Conservation (phyloP, 495 filamentous ascomycete species). For the Penicillium alfredii region DNA sequence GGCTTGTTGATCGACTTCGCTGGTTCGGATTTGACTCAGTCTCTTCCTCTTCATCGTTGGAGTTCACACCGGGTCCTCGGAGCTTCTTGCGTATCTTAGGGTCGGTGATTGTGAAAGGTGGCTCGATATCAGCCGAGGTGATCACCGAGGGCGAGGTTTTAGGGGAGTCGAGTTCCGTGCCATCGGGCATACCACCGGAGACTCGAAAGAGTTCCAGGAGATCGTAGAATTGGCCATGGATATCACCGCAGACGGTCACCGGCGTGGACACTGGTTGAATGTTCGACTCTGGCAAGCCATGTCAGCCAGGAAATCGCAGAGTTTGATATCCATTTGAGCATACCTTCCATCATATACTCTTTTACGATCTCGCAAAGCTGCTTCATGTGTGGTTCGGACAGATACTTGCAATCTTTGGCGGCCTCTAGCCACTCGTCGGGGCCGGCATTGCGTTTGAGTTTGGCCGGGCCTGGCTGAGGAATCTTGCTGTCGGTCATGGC, state of each 20-base stretch:
- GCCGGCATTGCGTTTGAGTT: constrained; percentile 70
- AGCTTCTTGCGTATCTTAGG: constrained; percentile 77
- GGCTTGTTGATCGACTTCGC: constrained; percentile 35
- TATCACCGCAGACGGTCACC: constrained; percentile 97
- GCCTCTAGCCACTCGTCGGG: constrained; percentile 96
- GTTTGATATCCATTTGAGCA: too few species aligned
- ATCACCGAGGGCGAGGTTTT: constrained; percentile 61
- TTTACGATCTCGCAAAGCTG: constrained; percentile 97
- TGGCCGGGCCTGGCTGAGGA: constrained; percentile 86
- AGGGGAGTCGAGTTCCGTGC: constrained; percentile 59
- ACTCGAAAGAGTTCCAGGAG: constrained; percentile 94
- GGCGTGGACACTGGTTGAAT: constrained; percentile 93
- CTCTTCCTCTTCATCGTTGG: constrained; percentile 42
- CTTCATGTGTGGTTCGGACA: constrained; percentile 95
- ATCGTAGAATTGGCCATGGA: constrained; percentile 99
- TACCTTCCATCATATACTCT: constrained; percentile 96
- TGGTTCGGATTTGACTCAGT: constrained; percentile 15
- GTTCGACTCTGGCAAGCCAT: constrained; percentile 94
- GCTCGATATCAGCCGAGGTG: constrained; percentile 79
- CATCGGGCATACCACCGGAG: constrained; percentile 88
- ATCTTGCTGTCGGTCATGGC: constrained; percentile 52
- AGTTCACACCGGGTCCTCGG: constrained; percentile 43
- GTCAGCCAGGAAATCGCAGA: too few species aligned
- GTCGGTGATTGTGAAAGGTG: constrained; percentile 78
- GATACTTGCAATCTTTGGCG: constrained; percentile 93